phyloP scores from a whole-genome alignment of 2,329 filamentous ascomycete genomes.

The Neonectria neomacrospora region DNA sequence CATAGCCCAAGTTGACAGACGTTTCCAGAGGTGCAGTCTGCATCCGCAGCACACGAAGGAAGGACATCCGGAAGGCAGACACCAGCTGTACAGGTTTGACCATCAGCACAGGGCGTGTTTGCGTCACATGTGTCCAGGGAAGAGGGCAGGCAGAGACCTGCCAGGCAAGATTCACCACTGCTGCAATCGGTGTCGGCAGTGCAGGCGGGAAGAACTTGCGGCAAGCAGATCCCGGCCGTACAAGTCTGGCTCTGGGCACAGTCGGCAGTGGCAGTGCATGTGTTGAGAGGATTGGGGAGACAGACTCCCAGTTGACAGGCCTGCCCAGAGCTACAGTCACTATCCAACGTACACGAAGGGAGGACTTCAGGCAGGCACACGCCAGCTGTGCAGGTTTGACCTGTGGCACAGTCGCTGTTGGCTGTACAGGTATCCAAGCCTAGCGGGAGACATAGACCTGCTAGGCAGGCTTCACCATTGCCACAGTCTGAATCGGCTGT shows the following conservation, averaged over 20 bases:
- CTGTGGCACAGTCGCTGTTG: not conserved
- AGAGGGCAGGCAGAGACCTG: not conserved
- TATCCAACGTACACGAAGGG: not conserved
- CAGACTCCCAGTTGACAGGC: conserved; percentile 16
- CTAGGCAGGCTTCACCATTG: not conserved
- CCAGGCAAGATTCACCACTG: not conserved
- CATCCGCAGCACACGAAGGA: not conserved
- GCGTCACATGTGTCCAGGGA: too few relatives aligned
- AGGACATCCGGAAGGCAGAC: conserved; percentile 6
- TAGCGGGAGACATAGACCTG: not conserved
- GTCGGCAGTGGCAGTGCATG: conserved; percentile 1
- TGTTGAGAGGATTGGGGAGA: not conserved
- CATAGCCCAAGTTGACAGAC: conserved; percentile 14
- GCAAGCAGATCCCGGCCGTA: conserved; percentile 17
- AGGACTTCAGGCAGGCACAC: conserved; percentile 14
- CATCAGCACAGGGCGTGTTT: too few relatives aligned
- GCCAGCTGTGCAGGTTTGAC: conserved; percentile 10
- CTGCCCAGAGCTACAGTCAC: not conserved
- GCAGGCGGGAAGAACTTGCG: conserved; percentile 2
- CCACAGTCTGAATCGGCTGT: not conserved
- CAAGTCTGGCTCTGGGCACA: conserved; percentile 8
- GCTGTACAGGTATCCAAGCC: not conserved
- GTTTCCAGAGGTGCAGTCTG: not conserved
- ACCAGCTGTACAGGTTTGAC: conserved; percentile 11
- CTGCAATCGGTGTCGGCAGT: not conserved